Percentiles rank a stretch among this genome's conserved stretches.
Conservation (phyloP, 208 protist genomes). For the Crithidia sp. region DNA sequence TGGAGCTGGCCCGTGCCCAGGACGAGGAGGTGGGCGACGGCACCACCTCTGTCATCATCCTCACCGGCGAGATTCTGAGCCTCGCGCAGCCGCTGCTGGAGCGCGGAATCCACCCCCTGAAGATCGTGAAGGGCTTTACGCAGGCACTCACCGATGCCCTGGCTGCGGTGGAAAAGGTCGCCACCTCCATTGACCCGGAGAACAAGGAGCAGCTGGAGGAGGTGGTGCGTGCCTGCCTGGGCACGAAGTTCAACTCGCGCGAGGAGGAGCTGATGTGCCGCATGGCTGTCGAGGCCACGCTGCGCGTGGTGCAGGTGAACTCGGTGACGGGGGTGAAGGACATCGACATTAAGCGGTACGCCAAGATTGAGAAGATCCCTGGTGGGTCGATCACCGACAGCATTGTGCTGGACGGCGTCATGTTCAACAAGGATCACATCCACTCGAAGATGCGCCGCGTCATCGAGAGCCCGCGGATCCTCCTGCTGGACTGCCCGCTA, state of each 20-base stretch:
- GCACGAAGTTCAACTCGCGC: conserved; percentile 99
- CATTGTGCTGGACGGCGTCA: conserved; percentile 98
- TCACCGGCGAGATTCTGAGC: conserved; percentile 98
- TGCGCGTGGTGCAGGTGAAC: conserved; percentile 91
- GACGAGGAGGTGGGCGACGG: conserved; percentile 99
- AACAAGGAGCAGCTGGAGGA: conserved; percentile 90
- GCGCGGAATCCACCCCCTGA: conserved; percentile 98
- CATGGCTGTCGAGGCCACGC: conserved; percentile 98
- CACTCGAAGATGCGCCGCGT: conserved; percentile 98
- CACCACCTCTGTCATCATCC: conserved; percentile 99
- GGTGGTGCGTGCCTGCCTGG: conserved; percentile 95
- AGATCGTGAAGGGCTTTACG: conserved; percentile 98
- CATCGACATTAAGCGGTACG: conserved; percentile 99
- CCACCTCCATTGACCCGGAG: conserved; percentile 93
- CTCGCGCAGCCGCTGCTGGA: conserved; percentile 98
- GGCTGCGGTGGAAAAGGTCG: conserved; percentile 91
- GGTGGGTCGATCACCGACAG: conserved; percentile 99
- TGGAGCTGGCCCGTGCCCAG: conserved; percentile 99
- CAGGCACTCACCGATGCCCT: conserved; percentile 97
- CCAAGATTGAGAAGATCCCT: conserved; percentile 99
- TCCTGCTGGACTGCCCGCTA: conserved; percentile 99
- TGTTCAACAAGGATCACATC: conserved; percentile 99
- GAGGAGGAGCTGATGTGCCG: conserved; percentile 97
- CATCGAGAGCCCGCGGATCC: conserved; percentile 99
- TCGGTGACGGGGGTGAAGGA: conserved; percentile 91